phyloP scores from a whole-genome alignment of 2,329 filamentous ascomycete genomes.

The Alternaria panax region DNA sequence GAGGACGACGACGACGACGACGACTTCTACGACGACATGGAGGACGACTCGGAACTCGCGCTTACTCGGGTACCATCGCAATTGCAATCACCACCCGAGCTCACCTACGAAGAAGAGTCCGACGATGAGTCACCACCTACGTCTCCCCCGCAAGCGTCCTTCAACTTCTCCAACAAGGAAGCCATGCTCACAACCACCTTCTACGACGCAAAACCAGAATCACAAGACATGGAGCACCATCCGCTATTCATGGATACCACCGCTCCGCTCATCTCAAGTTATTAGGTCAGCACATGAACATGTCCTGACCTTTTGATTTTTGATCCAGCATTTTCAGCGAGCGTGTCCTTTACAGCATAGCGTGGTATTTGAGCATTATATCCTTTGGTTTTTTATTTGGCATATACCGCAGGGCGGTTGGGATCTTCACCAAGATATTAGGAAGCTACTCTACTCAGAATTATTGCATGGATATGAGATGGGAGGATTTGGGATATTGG shows the following conservation, averaged over 20 bases:
- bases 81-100: slow-evolving; percentile 58
- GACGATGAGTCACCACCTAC: slow-evolving; percentile 59
- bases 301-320: slow-evolving; percentile 43
- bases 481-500: slow-evolving; percentile 15
- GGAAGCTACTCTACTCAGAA: slow-evolving; percentile 35
- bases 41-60: slow-evolving; percentile 56
- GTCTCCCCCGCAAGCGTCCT: slow-evolving; percentile 54
- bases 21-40: slow-evolving; percentile 57
- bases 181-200: slow-evolving; percentile 56
- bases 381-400: slow-evolving; percentile 23
- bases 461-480: slow-evolving; percentile 15
- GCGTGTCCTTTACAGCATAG: slow-evolving; percentile 44
- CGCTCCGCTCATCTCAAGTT: slow-evolving; percentile 51
- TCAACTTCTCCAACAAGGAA: slow-evolving; percentile 58
- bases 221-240: slow-evolving; percentile 49
- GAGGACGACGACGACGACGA: slow-evolving; percentile 54
- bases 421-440: slow-evolving; percentile 12
- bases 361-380: slow-evolving; percentile 40
- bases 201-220: slow-evolving; percentile 51
- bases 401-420: slow-evolving; percentile 22
- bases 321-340: slow-evolving; percentile 50
- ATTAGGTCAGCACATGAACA: slow-evolving; percentile 40
- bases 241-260: slow-evolving; percentile 52
- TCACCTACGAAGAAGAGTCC: slow-evolving; percentile 58
- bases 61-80: slow-evolving; percentile 55